These are phyloP conservation scores for Ceratobasidium sp. DNA, from an alignment of 1,284 basidiomycete species.

Conservation along the genomic window DNA sequence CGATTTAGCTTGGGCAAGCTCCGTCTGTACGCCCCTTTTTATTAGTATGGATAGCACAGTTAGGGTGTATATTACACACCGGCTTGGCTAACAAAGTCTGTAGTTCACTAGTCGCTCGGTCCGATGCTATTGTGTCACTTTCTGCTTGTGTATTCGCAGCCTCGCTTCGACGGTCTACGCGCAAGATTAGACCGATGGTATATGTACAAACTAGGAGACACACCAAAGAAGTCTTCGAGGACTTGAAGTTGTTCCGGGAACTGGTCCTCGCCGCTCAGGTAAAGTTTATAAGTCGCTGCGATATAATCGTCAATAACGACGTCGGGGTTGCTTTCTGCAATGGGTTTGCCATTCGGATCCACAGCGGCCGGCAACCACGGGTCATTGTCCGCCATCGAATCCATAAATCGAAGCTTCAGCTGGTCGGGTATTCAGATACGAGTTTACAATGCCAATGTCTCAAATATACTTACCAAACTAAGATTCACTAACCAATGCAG, in stretches of 20 bases:
- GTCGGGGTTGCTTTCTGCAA: constrained; percentile 63
- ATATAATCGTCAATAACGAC: constrained; percentile 78
- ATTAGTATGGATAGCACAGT: not conserved
- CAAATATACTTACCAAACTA: constrained; percentile 72
- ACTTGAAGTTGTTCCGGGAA: constrained; percentile 71
- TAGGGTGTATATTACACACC: constrained; percentile 7
- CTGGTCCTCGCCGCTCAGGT: constrained; percentile 72
- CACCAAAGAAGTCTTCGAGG: constrained; percentile 77
- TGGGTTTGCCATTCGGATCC: constrained; percentile 60
- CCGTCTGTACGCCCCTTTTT: constrained; percentile 5
- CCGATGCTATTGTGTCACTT: constrained; percentile 13
- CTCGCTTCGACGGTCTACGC: constrained; percentile 14
- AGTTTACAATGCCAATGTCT: too few relatives aligned
- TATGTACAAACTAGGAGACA: constrained; percentile 44
- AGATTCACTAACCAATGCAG: constrained; percentile 86
- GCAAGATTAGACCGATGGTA: not conserved
- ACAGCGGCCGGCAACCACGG: constrained; percentile 40
- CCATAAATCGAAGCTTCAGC: constrained; percentile 17
- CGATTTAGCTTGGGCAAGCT: constrained; percentile 18
- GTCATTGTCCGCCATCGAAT: constrained; percentile 34
- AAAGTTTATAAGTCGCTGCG: constrained; percentile 69
- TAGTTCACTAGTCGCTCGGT: constrained; percentile 21
- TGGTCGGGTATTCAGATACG: too few relatives aligned
- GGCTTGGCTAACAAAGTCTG: constrained; percentile 15
- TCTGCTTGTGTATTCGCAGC: constrained; percentile 29